Base-by-base conservation (phyloP, 2,329 filamentous ascomycete genomes). In the Hypoxylon sp. region DNA sequence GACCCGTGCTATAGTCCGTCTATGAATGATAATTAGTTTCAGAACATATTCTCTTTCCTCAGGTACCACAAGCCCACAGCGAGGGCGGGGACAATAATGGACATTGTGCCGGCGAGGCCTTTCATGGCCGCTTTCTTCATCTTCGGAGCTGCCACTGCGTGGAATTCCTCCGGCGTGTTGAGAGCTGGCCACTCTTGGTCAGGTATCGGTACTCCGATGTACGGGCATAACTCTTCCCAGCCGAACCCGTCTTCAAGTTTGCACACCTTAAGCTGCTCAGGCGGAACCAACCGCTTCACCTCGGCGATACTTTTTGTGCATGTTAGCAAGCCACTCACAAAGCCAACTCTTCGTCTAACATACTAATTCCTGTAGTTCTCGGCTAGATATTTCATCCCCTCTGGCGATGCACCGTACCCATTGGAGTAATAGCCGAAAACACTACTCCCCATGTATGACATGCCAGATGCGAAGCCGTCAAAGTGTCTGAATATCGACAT, bases 81-180 rank as follows among this genome's bases (percentile, higher is more conserved):
- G 21, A 65, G 42, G 24, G 72, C 4, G n/a, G 70, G 58, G 2
- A 48, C 69, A 50, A 71, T n/a, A 7, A 74, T 70, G 6, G 72
- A 69, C 6, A 67, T 59, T 8, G 73, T 57, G 3, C 68, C 52
- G 11, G 67, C 56, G 11, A 76, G 48, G 13, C 70, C 70, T 7
- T 80, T 80, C 44, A 54, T 75, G 0, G 78, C 71, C 46, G 77
- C 77, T 0, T 60, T 70, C 21, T 75, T 71, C 0, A 75, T 62
- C 31, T 72, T 75, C 0, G 78, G 78, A 0, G 5, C 31, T 3
- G 48, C 13, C 10, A 70, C n/a, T 10, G 61, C 17, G 19, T 70
- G 57, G 35, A 76, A 77, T 46, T 75, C 72, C 15, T 77, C 75
- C 8, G 73, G 68, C 0, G 62, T 70, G 24, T 76, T 74, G 17